These are phyloP conservation scores for Nakaseomyces bracarensis DNA, from an alignment of 1,139 yeast species.

Conservation along the genomic window DNA sequence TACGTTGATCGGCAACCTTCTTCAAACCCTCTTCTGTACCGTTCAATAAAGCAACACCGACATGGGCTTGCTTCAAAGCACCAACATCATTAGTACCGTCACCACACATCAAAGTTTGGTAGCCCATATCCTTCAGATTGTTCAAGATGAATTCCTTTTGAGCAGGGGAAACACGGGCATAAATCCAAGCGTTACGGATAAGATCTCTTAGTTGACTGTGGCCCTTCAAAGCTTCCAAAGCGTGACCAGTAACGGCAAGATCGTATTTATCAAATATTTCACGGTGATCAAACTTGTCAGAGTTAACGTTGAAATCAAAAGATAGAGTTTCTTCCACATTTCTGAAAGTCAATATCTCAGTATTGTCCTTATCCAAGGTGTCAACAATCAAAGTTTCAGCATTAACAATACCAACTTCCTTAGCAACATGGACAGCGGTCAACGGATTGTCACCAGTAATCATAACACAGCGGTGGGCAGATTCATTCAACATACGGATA, in stretches of 20 bases:
- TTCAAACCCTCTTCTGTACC: constrained; percentile 95
- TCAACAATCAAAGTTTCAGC: constrained; percentile 80
- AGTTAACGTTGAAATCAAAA: constrained; percentile 56
- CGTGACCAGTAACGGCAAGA: constrained; percentile 90
- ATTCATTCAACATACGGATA: constrained; percentile 84
- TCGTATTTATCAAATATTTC: constrained; percentile 61
- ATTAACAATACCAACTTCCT: constrained; percentile 81
- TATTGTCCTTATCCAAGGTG: constrained; percentile 58
- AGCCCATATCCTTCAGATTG: constrained; percentile 79
- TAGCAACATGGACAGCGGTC: constrained; percentile 97
- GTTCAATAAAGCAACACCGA: constrained; percentile 92
- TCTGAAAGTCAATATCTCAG: constrained; percentile 71
- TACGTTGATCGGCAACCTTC: constrained; percentile 76
- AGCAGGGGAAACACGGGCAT: constrained; percentile 93
- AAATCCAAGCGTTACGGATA: constrained; percentile 89
- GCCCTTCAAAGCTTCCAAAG: constrained; percentile 54
- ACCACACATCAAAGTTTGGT: constrained; percentile 96
- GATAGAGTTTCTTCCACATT: constrained; percentile 68
- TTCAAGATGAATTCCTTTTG: constrained; percentile 90
- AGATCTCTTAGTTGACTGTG: constrained; percentile 64
- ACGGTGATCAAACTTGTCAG: constrained; percentile 46
- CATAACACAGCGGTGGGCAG: constrained; percentile 93
- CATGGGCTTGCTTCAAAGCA: constrained; percentile 96
- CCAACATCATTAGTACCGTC: constrained; percentile 99
- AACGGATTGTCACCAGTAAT: constrained; percentile 98